A percentile compares a stretch with the other conserved stretches of the same genome.
phyloP scores from a whole-genome alignment of 257 asterid species.

The Jacaranda mimosifolia region DNA sequence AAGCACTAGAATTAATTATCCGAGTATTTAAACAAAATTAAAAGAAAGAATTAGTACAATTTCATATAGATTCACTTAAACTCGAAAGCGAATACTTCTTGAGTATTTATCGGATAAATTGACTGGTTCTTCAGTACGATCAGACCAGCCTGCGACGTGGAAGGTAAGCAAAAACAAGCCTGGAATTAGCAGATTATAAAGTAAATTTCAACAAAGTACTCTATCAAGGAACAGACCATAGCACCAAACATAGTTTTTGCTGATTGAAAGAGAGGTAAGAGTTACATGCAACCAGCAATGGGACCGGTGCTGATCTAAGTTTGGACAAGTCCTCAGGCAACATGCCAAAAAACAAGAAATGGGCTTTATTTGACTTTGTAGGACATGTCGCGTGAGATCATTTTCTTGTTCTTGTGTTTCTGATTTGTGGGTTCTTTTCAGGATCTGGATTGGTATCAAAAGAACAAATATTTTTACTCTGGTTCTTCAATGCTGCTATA shows the following conservation, averaged over 20 bases:
- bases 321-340: conserved; percentile 78
- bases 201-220: conserved; percentile 72
- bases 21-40: no score
- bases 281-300: conserved; percentile 58
- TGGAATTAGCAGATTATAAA: conserved; percentile 11
- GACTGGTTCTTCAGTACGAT: no score
- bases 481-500: conserved; percentile 87
- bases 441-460: conserved; percentile 84
- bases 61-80: no score
- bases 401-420: neutral
- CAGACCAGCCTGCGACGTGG: no score
- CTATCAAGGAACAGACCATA: conserved; percentile 70
- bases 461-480: conserved; percentile 66
- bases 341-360: neutral
- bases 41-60: no score
- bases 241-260: conserved; percentile 69
- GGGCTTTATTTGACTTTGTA: neutral
- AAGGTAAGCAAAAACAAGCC: no score
- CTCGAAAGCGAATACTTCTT: no score
- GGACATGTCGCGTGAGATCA: neutral
- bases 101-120: no score
- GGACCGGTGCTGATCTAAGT: conserved; percentile 63
- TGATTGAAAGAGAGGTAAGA: conserved; percentile 79
- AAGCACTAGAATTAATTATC: no score
- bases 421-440: conserved; percentile 28